Percentiles rank a stretch among this genome's conserved stretches.
These are phyloP conservation scores for Ophiostoma sp. DNA, from an alignment of 2,329 filamentous ascomycete genomes.

Conservation along the genomic window DNA sequence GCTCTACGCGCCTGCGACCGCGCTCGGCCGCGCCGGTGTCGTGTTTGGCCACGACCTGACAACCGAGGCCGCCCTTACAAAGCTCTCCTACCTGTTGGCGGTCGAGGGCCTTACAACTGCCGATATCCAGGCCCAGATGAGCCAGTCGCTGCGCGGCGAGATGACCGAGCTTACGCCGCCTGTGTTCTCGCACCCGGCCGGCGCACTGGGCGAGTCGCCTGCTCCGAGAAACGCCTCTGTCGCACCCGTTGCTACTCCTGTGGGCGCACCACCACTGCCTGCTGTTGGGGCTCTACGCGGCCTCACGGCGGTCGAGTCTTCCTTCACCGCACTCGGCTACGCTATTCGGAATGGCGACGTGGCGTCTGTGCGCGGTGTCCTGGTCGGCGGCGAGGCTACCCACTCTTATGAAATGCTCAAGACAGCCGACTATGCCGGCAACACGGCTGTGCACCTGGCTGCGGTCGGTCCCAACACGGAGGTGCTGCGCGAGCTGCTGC, in stretches of 20 bases:
- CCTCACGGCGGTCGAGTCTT: conserved; percentile 50
- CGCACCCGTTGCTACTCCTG: neutral
- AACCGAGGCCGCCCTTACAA: conserved; percentile 83
- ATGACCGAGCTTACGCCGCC: conserved; percentile 70
- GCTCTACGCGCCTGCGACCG: conserved; percentile 71
- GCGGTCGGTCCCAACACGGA: conserved; percentile 49
- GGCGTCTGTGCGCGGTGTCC: conserved; percentile 58
- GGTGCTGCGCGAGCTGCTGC: conserved; percentile 55
- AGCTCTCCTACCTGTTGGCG: conserved; percentile 79
- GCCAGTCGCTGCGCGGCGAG: conserved; percentile 72
- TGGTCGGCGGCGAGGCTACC: conserved; percentile 55
- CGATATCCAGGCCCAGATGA: conserved; percentile 66
- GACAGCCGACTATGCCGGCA: conserved; percentile 73
- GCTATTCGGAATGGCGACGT: conserved; percentile 69
- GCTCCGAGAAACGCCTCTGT: neutral
- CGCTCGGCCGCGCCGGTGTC: conserved; percentile 75
- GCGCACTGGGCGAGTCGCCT: conserved; percentile 37
- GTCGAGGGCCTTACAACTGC: conserved; percentile 55
- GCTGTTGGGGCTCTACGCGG: conserved; percentile 29
- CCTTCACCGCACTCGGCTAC: conserved; percentile 72
- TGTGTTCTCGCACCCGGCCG: conserved; percentile 69
- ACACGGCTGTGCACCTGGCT: conserved; percentile 60
- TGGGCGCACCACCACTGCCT: neutral
- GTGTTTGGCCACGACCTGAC: conserved; percentile 87
- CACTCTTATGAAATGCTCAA: conserved; percentile 53